Conservation (phyloP, 164 flowering plant species). For the Hamamelis virginiana region DNA sequence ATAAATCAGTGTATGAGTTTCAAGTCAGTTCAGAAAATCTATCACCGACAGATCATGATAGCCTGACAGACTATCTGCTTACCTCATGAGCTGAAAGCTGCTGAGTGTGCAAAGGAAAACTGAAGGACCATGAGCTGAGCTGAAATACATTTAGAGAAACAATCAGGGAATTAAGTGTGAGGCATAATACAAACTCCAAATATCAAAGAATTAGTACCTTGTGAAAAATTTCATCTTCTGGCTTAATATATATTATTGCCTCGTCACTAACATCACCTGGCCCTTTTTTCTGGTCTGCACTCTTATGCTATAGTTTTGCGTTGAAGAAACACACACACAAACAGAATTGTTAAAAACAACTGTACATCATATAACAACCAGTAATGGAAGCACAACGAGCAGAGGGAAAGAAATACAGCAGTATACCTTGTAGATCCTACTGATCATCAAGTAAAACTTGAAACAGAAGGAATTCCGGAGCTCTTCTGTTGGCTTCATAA, state of each 20-base stretch:
- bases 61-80: constrained; percentile 16
- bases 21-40: background rate
- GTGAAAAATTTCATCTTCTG: constrained; percentile 90
- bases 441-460: constrained; percentile 53
- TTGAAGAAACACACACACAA: background rate
- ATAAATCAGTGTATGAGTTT: no score
- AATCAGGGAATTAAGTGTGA: background rate
- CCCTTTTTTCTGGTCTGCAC: constrained; percentile 29
- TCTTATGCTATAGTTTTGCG: constrained; percentile 41
- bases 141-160: constrained; percentile 33
- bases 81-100: constrained; percentile 54
- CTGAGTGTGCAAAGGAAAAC: constrained; percentile 51
- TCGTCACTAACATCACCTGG: constrained; percentile 33
- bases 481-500: constrained; percentile 71
- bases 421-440: constrained; percentile 70
- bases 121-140: constrained; percentile 82
- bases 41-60: background rate
- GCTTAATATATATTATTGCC: constrained; percentile 52
- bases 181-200: background rate
- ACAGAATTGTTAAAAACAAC: background rate
- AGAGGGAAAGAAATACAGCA: background rate
- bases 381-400: background rate
- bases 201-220: constrained; percentile 42
- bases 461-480: constrained; percentile 67
- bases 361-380: background rate